Conservation (phyloP, 2,329 filamentous ascomycete species). For the Fusarium nurragi region DNA sequence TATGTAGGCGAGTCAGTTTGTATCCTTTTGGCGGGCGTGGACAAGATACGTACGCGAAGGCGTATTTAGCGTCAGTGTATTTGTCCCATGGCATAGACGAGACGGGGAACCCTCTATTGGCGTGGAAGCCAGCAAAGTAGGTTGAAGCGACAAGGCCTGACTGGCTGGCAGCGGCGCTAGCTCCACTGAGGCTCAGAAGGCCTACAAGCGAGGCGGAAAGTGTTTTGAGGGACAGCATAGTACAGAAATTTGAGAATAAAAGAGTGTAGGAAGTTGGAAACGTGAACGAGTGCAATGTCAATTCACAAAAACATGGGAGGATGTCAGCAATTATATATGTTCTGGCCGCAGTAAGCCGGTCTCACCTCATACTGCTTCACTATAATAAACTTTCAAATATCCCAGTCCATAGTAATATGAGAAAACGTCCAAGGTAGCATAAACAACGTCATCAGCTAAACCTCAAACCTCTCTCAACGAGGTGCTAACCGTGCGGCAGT, state of each 20-base stretch:
- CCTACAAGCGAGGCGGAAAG: slow-evolving; percentile 25
- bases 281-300: background rate
- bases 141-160: slow-evolving; percentile 31
- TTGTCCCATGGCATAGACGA: slow-evolving; percentile 34
- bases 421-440: background rate
- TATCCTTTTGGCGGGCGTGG: rapidly evolving
- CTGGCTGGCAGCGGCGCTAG: background rate
- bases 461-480: background rate
- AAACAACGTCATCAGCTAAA: background rate
- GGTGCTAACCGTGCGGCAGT: slow-evolving; percentile 12
- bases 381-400: slow-evolving; percentile 1
- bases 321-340: slow-evolving; percentile 9
- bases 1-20: background rate
- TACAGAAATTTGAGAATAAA: background rate
- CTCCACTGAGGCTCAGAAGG: slow-evolving; percentile 15
- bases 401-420: background rate
- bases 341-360: background rate
- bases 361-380: background rate
- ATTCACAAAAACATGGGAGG: background rate
- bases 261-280: slow-evolving; percentile 4
- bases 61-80: slow-evolving; percentile 37
- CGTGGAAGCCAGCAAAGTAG: slow-evolving; percentile 39
- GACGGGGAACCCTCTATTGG: slow-evolving; percentile 31
- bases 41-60: slow-evolving; percentile 31
- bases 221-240: slow-evolving; percentile 12